These are phyloP conservation scores for Diaporthe sp. DNA, from an alignment of 2,329 filamentous ascomycete species.

Conservation along the genomic window DNA sequence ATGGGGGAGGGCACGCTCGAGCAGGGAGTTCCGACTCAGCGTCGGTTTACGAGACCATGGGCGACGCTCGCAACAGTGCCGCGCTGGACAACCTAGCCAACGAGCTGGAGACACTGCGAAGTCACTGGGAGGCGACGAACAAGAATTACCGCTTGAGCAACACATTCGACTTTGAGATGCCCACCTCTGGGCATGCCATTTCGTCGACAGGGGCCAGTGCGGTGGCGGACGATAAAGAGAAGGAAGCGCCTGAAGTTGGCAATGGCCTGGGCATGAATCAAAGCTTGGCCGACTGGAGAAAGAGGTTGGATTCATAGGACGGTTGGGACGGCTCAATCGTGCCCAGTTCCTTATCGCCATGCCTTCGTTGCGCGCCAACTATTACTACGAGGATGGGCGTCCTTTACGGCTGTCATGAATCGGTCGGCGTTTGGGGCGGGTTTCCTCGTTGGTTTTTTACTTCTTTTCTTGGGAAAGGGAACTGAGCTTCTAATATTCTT, in stretches of 20 bases:
- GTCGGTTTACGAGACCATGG: constrained; percentile 69
- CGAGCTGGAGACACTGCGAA: constrained; percentile 90
- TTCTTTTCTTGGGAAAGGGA: constrained; percentile 18
- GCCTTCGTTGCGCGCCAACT: background rate
- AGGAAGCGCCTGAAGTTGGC: constrained; percentile 23
- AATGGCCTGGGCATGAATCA: constrained; percentile 68
- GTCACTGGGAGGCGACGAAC: constrained; percentile 95
- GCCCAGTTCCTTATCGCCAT: background rate
- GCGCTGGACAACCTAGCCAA: constrained; percentile 91
- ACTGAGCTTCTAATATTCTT: constrained; percentile 32
- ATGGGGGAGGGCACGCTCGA: constrained; percentile 57
- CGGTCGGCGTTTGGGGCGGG: constrained; percentile 26
- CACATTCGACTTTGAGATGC: constrained; percentile 83
- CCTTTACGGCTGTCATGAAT: constrained; percentile 31
- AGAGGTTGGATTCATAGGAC: constrained; percentile 71
- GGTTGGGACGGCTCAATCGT: constrained; percentile 43
- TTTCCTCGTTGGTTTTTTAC: constrained; percentile 2
- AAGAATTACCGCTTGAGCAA: constrained; percentile 93
- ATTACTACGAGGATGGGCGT: background rate
- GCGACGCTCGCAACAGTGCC: constrained; percentile 66
- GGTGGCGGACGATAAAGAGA: constrained; percentile 51
- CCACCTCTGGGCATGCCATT: constrained; percentile 28
- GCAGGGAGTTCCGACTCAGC: constrained; percentile 69
- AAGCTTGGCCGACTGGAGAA: constrained; percentile 83
- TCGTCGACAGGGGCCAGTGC: constrained; percentile 36